A percentile compares a stretch with the other conserved stretches of the same genome.
These are phyloP conservation scores for Acrocalymma vagum DNA, from an alignment of 2,329 filamentous ascomycete genomes.

Conservation along the genomic window DNA sequence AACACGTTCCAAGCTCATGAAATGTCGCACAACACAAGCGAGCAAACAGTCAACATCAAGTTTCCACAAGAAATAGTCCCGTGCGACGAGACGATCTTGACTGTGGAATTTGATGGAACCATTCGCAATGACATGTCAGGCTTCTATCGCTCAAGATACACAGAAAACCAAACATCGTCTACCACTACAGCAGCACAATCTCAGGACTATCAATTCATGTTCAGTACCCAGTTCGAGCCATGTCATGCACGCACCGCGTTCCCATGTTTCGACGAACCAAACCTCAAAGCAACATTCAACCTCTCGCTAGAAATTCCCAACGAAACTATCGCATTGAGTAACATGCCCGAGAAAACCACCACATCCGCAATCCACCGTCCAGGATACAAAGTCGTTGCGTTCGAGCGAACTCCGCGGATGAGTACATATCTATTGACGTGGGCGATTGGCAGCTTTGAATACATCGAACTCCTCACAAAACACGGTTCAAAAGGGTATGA, in stretches of 20 bases:
- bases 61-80: slow-evolving; percentile 75
- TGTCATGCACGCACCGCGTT: slow-evolving; percentile 93
- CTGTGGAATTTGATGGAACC: slow-evolving; percentile 76
- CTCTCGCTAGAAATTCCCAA: slow-evolving; percentile 88
- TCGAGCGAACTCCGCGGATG: slow-evolving; percentile 90
- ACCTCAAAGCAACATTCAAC: slow-evolving; percentile 93
- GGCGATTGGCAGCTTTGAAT: slow-evolving; percentile 95
- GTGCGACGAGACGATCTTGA: slow-evolving; percentile 69
- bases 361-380: slow-evolving; percentile 75
- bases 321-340: slow-evolving; percentile 86
- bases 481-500: slow-evolving; percentile 87
- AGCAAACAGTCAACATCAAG: slow-evolving; percentile 79
- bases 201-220: slow-evolving; percentile 67
- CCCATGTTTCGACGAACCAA: slow-evolving; percentile 96
- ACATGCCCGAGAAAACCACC: slow-evolving; percentile 84
- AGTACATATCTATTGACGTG: slow-evolving; percentile 95
- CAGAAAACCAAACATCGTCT: slow-evolving; percentile 76
- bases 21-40: slow-evolving; percentile 80
- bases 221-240: slow-evolving; percentile 96
- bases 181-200: slow-evolving; percentile 78
- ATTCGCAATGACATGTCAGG: slow-evolving; percentile 89
- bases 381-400: slow-evolving; percentile 78
- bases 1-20: slow-evolving; percentile 67
- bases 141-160: slow-evolving; percentile 91
- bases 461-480: slow-evolving; percentile 87